Percentiles rank a stretch among this genome's conserved stretches.
These are phyloP conservation scores for Artomyces pyxidatus DNA, from an alignment of 768 basidiomycete genomes.

Conservation along the genomic window DNA sequence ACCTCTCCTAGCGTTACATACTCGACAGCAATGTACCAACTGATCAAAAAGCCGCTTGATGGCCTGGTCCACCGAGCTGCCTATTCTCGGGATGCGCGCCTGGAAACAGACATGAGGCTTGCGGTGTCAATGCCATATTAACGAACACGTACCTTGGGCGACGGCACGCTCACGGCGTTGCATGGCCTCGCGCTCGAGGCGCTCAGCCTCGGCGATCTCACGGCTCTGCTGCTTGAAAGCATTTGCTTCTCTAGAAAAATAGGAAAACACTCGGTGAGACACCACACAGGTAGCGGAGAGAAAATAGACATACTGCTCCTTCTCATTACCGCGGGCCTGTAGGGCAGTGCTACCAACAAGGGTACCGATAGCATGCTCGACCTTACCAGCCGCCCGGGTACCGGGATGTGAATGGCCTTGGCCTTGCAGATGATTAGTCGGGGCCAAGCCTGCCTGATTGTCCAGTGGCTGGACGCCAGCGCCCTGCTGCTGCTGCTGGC, in stretches of 20 bases:
- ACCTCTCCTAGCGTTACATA: too few relatives aligned
- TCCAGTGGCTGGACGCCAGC: background rate
- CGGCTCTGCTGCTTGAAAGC: slow-evolving; percentile 35
- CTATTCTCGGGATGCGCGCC: slow-evolving; percentile 27
- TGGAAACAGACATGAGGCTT: slow-evolving; percentile 1
- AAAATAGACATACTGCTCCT: slow-evolving; percentile 35
- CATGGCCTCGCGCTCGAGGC: slow-evolving; percentile 42
- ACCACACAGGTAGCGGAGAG: too few relatives aligned
- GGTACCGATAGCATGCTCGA: slow-evolving; percentile 38
- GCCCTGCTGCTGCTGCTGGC: background rate
- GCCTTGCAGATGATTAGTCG: slow-evolving; percentile 12
- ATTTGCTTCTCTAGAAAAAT: slow-evolving; percentile 29
- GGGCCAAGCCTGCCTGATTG: slow-evolving; percentile 10
- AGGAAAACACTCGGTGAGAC: too few relatives aligned
- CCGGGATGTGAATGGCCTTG: slow-evolving; percentile 1
- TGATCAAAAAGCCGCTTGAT: too few relatives aligned
- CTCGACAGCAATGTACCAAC: too few relatives aligned
- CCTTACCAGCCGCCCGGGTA: slow-evolving; percentile 35
- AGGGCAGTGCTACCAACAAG: slow-evolving; percentile 38
- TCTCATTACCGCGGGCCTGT: slow-evolving; percentile 42
- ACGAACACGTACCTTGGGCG: slow-evolving; percentile 33
- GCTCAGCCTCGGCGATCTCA: slow-evolving; percentile 46
- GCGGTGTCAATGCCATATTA: background rate
- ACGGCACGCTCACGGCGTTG: slow-evolving; percentile 44
- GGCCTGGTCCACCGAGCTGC: slow-evolving; percentile 27